Conservation (phyloP, 306 rosid genomes). For the Glycine tomentella region DNA sequence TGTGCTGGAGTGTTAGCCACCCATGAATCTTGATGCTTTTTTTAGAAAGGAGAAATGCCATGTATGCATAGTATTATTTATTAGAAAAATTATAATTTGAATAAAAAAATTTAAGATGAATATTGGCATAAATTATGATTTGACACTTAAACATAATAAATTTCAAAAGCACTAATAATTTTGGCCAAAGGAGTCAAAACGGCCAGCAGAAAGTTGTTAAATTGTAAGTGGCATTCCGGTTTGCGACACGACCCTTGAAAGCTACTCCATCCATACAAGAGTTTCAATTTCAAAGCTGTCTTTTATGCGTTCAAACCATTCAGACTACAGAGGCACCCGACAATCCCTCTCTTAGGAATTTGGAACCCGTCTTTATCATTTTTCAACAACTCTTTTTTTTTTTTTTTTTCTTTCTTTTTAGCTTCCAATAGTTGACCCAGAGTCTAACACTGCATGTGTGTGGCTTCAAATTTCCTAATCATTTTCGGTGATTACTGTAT, state of each 20-base stretch:
- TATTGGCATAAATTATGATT: background rate
- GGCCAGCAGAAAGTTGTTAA: conserved; percentile 16
- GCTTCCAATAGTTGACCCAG: background rate
- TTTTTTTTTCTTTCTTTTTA: conserved; percentile 1
- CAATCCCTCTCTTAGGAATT: background rate
- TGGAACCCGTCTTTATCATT: conserved; percentile 2
- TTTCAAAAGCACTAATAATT: background rate
- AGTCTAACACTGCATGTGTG: background rate
- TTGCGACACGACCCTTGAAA: conserved; percentile 17
- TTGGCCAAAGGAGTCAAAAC: conserved; percentile 29
- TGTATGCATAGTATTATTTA: too few relatives aligned
- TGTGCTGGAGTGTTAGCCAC: background rate
- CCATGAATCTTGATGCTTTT: background rate
- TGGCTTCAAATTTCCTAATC: conserved; percentile 3
- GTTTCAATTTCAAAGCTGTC: too few relatives aligned
- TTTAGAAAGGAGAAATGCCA: background rate
- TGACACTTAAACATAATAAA: background rate
- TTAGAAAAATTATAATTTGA: too few relatives aligned
- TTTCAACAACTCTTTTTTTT: background rate
- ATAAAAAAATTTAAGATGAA: too few relatives aligned
- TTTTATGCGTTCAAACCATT: background rate
- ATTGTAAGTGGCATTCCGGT: conserved; percentile 3
- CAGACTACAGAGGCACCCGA: background rate
- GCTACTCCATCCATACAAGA: background rate
- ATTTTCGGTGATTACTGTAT: conserved; percentile 39